Conservation (phyloP, 257 asterid genomes). For the Penstemon davidsonii region DNA sequence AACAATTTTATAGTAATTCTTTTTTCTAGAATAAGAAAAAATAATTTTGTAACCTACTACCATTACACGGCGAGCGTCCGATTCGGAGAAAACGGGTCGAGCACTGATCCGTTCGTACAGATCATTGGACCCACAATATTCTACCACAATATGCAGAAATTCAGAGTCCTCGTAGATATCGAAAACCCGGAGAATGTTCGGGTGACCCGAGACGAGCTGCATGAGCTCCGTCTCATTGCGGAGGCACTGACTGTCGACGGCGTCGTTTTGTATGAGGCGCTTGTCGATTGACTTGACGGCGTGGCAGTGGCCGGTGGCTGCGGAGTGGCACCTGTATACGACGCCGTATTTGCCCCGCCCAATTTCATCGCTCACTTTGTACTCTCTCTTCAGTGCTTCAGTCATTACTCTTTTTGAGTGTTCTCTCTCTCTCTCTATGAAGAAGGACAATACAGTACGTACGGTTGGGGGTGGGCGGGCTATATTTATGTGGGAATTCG, state of each 20-base stretch:
- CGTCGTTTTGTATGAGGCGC: conserved; percentile 51
- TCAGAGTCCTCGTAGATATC: conserved; percentile 64
- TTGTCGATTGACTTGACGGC: conserved; percentile 76
- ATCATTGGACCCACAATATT: conserved; percentile 56
- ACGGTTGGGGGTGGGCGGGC: conserved; percentile 30
- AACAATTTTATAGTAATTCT: too few species aligned
- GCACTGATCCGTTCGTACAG: conserved; percentile 45
- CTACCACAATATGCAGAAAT: conserved; percentile 60
- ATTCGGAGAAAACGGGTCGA: conserved; percentile 44
- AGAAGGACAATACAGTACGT: conserved; percentile 29
- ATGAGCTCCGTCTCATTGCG: conserved; percentile 61
- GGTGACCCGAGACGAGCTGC: conserved; percentile 47
- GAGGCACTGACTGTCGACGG: conserved; percentile 63
- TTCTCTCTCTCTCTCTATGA: conserved; percentile 10
- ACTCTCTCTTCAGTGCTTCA: conserved; percentile 50
- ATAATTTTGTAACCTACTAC: conserved; percentile 36
- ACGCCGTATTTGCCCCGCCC: conserved; percentile 79
- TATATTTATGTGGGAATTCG: conserved; percentile 25
- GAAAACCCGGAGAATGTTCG: conserved; percentile 43
- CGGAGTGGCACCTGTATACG: conserved; percentile 59
- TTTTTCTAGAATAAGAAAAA: not conserved
- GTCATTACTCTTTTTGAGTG: conserved; percentile 41
- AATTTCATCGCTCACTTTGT: conserved; percentile 55
- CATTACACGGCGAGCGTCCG: conserved; percentile 64
- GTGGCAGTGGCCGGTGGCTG: conserved; percentile 45